phyloP scores from a whole-genome alignment of 148 eudicot genomes.

The Rhododendron mucronatum region DNA sequence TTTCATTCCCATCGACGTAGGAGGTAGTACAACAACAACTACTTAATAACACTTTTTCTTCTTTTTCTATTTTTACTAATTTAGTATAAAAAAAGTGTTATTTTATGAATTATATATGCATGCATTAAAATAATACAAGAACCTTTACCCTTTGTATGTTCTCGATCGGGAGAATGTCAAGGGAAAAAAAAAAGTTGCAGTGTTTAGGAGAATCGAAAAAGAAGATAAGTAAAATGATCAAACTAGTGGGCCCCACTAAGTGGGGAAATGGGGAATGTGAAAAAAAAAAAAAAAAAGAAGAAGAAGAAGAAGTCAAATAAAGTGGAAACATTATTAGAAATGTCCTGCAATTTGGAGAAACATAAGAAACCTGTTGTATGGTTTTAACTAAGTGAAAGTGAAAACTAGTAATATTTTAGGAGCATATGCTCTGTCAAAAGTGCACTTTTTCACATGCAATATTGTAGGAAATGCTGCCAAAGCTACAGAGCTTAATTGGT shows the following conservation, averaged over 20 bases:
- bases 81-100: neutral
- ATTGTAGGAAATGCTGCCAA: neutral
- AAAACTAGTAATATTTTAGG: neutral
- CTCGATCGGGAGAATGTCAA: slow-evolving; percentile 4
- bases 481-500: neutral
- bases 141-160: neutral
- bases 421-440: too few relatives aligned
- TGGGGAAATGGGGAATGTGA: neutral
- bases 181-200: neutral
- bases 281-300: too few relatives aligned
- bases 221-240: neutral
- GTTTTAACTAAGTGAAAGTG: neutral
- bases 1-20: neutral
- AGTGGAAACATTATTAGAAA: neutral
- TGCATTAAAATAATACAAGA: neutral
- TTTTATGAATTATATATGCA: neutral
- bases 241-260: neutral
- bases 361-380: neutral
- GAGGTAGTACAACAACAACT: neutral
- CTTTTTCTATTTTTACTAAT: too few relatives aligned
- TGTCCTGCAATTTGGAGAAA: neutral
- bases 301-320: too few relatives aligned
- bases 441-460: neutral
- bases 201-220: neutral
- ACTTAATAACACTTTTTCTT: too few relatives aligned